Evolutionary conservation across 441 rosid species (phyloP).

Genomic region (Bruguiera hainesii): DNA sequence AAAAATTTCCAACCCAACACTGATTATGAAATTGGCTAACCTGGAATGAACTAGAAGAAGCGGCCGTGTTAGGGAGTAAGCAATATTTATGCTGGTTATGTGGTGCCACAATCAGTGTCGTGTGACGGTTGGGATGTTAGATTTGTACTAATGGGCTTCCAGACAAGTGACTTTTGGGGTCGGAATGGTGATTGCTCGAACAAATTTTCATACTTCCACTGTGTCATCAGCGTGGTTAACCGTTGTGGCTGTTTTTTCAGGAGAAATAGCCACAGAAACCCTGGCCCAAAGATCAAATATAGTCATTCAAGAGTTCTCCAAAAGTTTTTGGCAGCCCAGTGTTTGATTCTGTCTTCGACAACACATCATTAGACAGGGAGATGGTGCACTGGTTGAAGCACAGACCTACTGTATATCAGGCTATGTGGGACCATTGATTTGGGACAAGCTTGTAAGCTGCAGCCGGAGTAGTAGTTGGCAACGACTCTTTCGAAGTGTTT

Average conservation of each 20-base stretch:
- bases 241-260: slow-evolving; percentile 26
- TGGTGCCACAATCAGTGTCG: no score
- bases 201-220: no score
- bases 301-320: slow-evolving; percentile 63
- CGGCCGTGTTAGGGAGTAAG: no score
- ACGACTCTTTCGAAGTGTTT: slow-evolving; percentile 13
- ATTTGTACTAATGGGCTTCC: no score
- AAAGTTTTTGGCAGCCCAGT: slow-evolving; percentile 84
- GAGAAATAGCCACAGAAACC: slow-evolving; percentile 82
- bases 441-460: slow-evolving; percentile 15
- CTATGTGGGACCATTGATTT: slow-evolving; percentile 69
- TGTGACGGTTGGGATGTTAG: no score
- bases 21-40: no score
- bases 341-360: slow-evolving; percentile 66
- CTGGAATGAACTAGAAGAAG: no score
- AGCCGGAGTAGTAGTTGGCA: slow-evolving; percentile 15
- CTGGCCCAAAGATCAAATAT: slow-evolving; percentile 94
- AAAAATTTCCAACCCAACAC: no score
- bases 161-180: no score
- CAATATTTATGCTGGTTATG: no score
- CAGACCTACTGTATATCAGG: slow-evolving; percentile 63
- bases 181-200: no score
- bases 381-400: slow-evolving; percentile 86
- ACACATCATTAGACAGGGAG: slow-evolving; percentile 62
- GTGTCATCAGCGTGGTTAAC: no score